Conservation (phyloP, 192 early-diverging fungal genomes). For the Phycomyces nitens region DNA sequence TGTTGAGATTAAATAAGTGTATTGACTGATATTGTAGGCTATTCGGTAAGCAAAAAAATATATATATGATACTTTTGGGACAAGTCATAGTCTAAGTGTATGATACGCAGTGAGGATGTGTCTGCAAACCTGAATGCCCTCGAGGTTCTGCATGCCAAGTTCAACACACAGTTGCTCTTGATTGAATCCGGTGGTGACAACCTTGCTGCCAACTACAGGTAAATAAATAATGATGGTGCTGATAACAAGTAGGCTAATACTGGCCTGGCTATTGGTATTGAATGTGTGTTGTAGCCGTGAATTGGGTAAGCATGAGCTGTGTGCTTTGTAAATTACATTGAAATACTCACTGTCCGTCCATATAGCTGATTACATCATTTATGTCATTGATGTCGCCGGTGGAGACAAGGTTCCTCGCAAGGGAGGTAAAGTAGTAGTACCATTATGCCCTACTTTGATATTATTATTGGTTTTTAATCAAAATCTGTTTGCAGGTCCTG, state of each 20-base stretch:
- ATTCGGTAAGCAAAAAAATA: slow-evolving; percentile 28
- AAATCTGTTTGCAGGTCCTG: slow-evolving; percentile 55
- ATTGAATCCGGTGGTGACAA: slow-evolving; percentile 96
- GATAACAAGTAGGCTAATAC: too few species aligned
- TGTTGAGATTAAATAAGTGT: background rate
- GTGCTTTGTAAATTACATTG: too few species aligned
- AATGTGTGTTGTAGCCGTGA: slow-evolving; percentile 24
- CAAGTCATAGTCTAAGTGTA: too few species aligned
- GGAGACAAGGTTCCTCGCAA: slow-evolving; percentile 97
- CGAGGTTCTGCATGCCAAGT: slow-evolving; percentile 84
- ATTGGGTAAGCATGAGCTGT: slow-evolving; percentile 34
- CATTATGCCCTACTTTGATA: background rate
- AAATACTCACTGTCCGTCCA: background rate
- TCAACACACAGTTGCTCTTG: slow-evolving; percentile 77
- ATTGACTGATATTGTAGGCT: slow-evolving; percentile 15
- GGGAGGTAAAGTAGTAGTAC: slow-evolving; percentile 50
- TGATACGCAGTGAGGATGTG: slow-evolving; percentile 82
- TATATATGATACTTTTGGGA: background rate
- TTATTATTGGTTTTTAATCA: background rate
- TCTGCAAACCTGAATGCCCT: slow-evolving; percentile 90
- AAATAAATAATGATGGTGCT: slow-evolving; percentile 33
- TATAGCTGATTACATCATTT: slow-evolving; percentile 90
- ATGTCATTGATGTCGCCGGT: slow-evolving; percentile 96
- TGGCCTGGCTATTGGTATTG: too few species aligned
- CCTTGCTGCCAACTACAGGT: slow-evolving; percentile 80